Base-by-base conservation (phyloP, 257 asterid genomes). In the Rubia yunnanensis region DNA sequence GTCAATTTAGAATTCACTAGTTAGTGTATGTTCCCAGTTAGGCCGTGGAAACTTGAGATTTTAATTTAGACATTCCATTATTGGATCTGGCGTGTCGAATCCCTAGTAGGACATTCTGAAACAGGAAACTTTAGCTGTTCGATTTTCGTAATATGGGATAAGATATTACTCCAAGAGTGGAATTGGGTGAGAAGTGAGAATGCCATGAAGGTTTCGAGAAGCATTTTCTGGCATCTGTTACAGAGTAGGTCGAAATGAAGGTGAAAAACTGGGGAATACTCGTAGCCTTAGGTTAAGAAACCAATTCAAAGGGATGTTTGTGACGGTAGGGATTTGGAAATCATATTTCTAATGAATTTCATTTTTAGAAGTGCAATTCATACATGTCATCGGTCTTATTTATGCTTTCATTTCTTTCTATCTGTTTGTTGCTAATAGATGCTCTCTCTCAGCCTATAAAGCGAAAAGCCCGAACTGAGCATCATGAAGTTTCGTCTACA, bases 391-490 rank as follows among this genome's bases (percentile, higher is more conserved):
- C n/a, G 28, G 27, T 60, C 27, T 34, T 10, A 9, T 34, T 15
- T 34, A 32, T 34, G 22, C 38, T 6, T 18, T 28, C 23, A 30
- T 30, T 59, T 59, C 24, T 18, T 17, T 59, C 22, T 10, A 57
- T 30, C 72, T 70, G 64, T 68, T 20, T 70, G 64, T 67, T 20
- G 55, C 61, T 7, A 46, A 71, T 26, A 46, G 79, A 64, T 62
- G 72, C 63, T 60, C 20, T 72, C 65, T 36, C 27, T 50, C 86
- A 92, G 98, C 84, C 83, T 22, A 70, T 78, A 65, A 89, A 92
- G 86, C 71, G 94, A 78, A 89, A 85, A 84, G 73, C 71, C 73
- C 84, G 77, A 65, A 64, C 67, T 31, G 87, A 60, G 64, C 72
- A 77, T 60, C 78, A 69, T 64, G 85, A 76, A 69, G 87, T 60